phyloP scores from a whole-genome alignment of 805 yeast species.

The Blastobotrys chiropterorum region DNA sequence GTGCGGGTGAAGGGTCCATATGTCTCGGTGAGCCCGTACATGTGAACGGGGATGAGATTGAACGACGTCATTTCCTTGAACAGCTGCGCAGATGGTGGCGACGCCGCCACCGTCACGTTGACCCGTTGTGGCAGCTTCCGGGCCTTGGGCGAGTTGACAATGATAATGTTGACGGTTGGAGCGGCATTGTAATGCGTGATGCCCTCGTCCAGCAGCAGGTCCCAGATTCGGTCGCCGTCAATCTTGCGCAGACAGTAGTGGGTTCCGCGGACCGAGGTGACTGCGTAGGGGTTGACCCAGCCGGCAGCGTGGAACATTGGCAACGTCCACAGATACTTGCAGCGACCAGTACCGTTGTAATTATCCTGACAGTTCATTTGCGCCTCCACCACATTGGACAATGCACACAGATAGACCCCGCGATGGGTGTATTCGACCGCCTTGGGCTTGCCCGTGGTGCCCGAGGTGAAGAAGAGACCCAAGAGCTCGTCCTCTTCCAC shows the following conservation, averaged over 20 bases:
- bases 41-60: conserved; percentile 31
- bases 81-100: conserved; percentile 32
- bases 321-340: conserved; percentile 33
- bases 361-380: conserved; percentile 26
- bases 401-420: conserved; percentile 29
- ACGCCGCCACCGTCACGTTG: conserved; percentile 32
- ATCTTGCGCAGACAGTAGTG: conserved; percentile 31
- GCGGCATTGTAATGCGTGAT: conserved; percentile 33
- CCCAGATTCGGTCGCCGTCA: conserved; percentile 31
- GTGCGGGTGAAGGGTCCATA: conserved; percentile 32
- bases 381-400: conserved; percentile 29
- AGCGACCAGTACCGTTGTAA: conserved; percentile 22
- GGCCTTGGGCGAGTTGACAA: conserved; percentile 28
- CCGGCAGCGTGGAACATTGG: conserved; percentile 36
- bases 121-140: conserved; percentile 23
- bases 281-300: conserved; percentile 34
- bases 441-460: conserved; percentile 34
- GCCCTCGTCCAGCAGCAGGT: conserved; percentile 21
- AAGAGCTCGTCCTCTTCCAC: conserved; percentile 20
- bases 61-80: conserved; percentile 29
- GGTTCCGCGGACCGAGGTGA: conserved; percentile 33
- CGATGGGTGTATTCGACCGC: conserved; percentile 35
- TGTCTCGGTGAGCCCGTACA: conserved; percentile 34
- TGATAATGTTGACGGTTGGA: conserved; percentile 33
- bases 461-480: conserved; percentile 30